phyloP scores from a whole-genome alignment of 2,329 filamentous ascomycete genomes.

The Arthrobotrys sphaeroides region DNA sequence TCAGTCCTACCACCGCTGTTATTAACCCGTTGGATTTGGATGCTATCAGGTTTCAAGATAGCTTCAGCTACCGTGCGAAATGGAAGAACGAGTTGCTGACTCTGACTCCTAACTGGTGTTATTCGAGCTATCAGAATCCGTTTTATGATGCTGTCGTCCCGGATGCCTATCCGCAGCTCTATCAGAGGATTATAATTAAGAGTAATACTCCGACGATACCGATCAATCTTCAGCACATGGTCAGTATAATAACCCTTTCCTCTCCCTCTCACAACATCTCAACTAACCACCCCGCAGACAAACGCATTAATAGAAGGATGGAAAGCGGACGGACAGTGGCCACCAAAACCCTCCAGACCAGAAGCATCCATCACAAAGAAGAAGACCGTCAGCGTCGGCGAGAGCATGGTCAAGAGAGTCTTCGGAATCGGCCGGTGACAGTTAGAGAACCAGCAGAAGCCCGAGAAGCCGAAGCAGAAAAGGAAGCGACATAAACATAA shows the following conservation, averaged over 20 bases:
- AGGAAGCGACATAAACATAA: neutral
- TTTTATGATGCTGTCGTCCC: conserved; percentile 55
- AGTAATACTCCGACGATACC: conserved; percentile 56
- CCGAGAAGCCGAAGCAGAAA: neutral
- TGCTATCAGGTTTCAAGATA: conserved; percentile 9
- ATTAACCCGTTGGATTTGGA: conserved; percentile 6
- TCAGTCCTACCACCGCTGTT: conserved; percentile 35
- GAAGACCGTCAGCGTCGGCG: conserved; percentile 46
- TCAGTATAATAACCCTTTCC: neutral
- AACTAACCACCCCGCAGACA: conserved; percentile 16
- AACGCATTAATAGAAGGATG: conserved; percentile 57
- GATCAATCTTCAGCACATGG: conserved; percentile 56
- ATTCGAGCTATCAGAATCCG: conserved; percentile 54
- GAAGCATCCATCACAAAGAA: conserved; percentile 56
- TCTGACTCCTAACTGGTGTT: conserved; percentile 23
- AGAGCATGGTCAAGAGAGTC: conserved; percentile 50
- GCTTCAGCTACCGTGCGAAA: conserved; percentile 16
- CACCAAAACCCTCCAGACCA: conserved; percentile 54
- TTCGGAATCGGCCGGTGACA: conserved; percentile 53
- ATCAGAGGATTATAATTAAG: conserved; percentile 55
- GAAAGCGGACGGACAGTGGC: conserved; percentile 58
- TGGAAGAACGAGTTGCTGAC: conserved; percentile 44
- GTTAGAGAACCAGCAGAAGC: neutral
- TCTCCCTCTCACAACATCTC: neutral
- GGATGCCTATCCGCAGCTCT: conserved; percentile 56